Base-by-base conservation (phyloP, 139 green algal species). In the Mesotaenium endlicherianum region DNA sequence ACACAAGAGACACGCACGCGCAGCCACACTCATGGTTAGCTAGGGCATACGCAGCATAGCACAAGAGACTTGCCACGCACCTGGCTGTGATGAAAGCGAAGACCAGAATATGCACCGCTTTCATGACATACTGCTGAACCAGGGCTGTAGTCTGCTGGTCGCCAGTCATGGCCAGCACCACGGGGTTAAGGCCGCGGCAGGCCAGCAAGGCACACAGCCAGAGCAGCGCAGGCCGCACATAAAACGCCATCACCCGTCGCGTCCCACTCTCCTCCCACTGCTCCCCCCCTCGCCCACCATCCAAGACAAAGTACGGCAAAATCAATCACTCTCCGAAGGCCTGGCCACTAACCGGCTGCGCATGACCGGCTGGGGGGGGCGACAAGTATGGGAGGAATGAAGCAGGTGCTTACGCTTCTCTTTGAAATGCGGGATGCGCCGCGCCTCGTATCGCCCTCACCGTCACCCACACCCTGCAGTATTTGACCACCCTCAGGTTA, bases 221-320 rank as follows among this genome's bases (percentile, higher is more conserved):
- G 39, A 84, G 43, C 40, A 84, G 42, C 40, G 82, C 40, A 43
- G 77, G 77, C 38, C 77, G 77, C 41, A 84, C 0, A 64, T 84
- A 84, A 3, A 39, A 81, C 44, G 60, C 68, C 68, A 79, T 84
- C 43, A 84, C 69, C 36, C 38, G 40, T 20, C 41, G 64, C 30
- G 77, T 83, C 4, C 68, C 38, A n/a, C 67, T 83, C 26, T 84
- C 67, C 49, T 84, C 77, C 77, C 77, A 84, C 38, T n/a, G n/a
- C 53, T n/a, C n/a, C n/a, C n/a, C n/a, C n/a, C n/a, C n/a, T n/a
- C n/a, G n/a, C n/a, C n/a, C n/a, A n/a, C n/a, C n/a, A n/a, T n/a
- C n/a, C n/a, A n/a, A n/a, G n/a, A n/a, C n/a, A n/a, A n/a, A n/a
- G n/a, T n/a, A n/a, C n/a, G n/a, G n/a, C n/a, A n/a, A n/a, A n/a